A percentile compares a stretch with the other conserved stretches of the same genome.
Evolutionary conservation across 192 early-diverging fungal genomes (phyloP).

Genomic region (Gryganskiella cystojenkinii): DNA sequence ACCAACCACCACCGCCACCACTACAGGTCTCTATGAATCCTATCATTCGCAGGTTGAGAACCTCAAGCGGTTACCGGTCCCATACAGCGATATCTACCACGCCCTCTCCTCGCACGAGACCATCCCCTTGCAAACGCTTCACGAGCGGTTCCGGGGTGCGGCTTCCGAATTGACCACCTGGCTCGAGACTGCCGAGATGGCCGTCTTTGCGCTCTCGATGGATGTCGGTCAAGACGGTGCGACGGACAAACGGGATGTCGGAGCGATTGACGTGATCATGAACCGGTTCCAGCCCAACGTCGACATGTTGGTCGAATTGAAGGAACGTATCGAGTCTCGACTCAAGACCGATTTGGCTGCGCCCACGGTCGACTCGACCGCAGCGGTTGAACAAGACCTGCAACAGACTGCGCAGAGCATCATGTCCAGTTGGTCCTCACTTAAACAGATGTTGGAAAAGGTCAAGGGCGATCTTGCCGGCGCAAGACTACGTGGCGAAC

Average conservation of each 20-base stretch:
- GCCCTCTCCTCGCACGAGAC: slow-evolving; percentile 41
- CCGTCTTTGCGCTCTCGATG: slow-evolving; percentile 58
- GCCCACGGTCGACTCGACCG: slow-evolving; percentile 10
- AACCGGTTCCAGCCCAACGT: slow-evolving; percentile 56
- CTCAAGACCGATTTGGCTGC: slow-evolving; percentile 28
- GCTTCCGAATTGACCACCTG: slow-evolving; percentile 47
- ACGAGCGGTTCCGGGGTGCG: slow-evolving; percentile 25
- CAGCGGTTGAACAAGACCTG: slow-evolving; percentile 20
- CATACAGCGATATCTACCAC: slow-evolving; percentile 53
- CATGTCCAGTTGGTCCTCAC: slow-evolving; percentile 63
- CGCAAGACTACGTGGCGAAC: slow-evolving; percentile 39
- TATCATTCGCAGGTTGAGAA: slow-evolving; percentile 43
- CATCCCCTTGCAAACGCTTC: slow-evolving; percentile 17
- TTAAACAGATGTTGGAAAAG: slow-evolving; percentile 63
- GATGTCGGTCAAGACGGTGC: slow-evolving; percentile 55
- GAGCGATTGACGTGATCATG: slow-evolving; percentile 54
- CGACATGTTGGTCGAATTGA: slow-evolving; percentile 55
- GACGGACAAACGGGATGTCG: slow-evolving; percentile 33
- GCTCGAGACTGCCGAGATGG: slow-evolving; percentile 63
- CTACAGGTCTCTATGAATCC: slow-evolving; percentile 1
- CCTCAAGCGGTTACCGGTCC: slow-evolving; percentile 46
- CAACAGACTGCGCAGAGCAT: slow-evolving; percentile 47
- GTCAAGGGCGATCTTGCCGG: slow-evolving; percentile 61
- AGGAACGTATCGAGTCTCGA: slow-evolving; percentile 20
- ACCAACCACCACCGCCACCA: not conserved